These are phyloP conservation scores for Eucalyptus polyanthemos DNA, from an alignment of 345 rosid genomes.

Conservation along the genomic window DNA sequence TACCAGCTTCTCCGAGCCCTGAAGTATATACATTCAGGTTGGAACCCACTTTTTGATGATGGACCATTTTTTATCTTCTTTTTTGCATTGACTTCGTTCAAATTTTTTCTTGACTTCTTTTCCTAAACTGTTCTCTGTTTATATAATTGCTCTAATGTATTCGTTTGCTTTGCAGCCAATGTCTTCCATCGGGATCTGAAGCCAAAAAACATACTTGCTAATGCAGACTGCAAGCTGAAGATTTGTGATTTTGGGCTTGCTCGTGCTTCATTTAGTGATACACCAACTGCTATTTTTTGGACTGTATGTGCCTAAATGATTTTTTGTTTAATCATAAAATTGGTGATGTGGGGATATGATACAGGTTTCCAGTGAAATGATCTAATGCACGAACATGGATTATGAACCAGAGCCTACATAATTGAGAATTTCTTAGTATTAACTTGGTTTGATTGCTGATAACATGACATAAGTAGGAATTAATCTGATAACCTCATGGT, in stretches of 20 bases:
- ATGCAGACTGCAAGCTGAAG: constrained; percentile 96
- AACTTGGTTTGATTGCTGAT: not conserved
- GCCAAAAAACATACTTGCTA: constrained; percentile 94
- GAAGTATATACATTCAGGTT: constrained; percentile 91
- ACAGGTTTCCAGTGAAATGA: not conserved
- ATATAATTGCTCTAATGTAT: not conserved
- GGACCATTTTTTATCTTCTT: not conserved
- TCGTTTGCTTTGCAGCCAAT: constrained; percentile 41
- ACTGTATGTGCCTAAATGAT: constrained; percentile 55
- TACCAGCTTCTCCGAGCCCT: constrained; percentile 98
- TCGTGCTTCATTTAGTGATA: constrained; percentile 83
- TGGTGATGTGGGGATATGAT: not conserved
- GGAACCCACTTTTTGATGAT: not conserved
- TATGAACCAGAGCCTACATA: not conserved
- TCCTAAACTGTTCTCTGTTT: not conserved
- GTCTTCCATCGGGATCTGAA: constrained; percentile 95
- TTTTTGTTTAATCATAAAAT: not conserved
- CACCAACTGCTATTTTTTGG: constrained; percentile 98
- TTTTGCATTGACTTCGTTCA: not conserved
- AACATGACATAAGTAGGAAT: not conserved
- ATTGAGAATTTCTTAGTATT: not conserved
- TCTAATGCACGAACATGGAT: not conserved
- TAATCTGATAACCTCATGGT: not conserved
- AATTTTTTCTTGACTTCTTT: not conserved
- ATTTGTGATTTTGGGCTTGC: constrained; percentile 98